phyloP scores from a whole-genome alignment of 1,139 yeast genomes.

The Magnusiomyces suaveolens region DNA sequence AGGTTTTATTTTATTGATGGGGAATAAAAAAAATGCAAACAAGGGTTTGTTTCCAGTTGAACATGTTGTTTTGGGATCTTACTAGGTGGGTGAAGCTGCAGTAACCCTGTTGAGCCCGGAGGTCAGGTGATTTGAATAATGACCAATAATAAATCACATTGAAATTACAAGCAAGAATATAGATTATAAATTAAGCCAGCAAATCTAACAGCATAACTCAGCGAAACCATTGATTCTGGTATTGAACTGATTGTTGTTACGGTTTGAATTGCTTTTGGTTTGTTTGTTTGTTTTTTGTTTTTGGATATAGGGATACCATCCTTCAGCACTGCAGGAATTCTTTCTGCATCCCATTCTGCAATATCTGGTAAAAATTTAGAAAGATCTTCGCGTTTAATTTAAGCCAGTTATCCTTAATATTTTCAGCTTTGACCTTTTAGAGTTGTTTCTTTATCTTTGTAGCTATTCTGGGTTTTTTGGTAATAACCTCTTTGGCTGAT shows the following conservation, averaged over 20 bases:
- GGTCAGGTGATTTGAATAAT: too few relatives aligned
- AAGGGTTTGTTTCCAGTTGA: background rate
- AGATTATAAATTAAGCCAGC: too few relatives aligned
- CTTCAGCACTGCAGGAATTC: conserved; percentile 67
- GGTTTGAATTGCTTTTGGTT: too few relatives aligned
- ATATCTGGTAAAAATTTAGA: conserved; percentile 49
- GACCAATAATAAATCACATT: too few relatives aligned
- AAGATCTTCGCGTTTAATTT: conserved; percentile 59
- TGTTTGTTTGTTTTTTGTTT: conserved; percentile 75
- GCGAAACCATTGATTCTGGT: too few relatives aligned
- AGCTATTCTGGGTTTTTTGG: conserved; percentile 51
- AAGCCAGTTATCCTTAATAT: conserved; percentile 41
- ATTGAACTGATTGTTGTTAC: too few relatives aligned
- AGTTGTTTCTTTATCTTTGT: conserved; percentile 44
- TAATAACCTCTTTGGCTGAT: conserved; percentile 46
- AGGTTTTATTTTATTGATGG: background rate
- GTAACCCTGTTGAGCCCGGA: background rate
- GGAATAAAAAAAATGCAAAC: background rate
- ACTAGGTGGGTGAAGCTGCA: background rate
- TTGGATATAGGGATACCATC: conserved; percentile 85
- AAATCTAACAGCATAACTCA: too few relatives aligned
- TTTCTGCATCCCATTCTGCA: conserved; percentile 73
- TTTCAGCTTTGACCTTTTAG: too few relatives aligned
- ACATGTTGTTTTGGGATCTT: too few relatives aligned
- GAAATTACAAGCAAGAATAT: too few relatives aligned